Conservation (phyloP, 225 moss, liverwort and hornwort genomes). For the Bryoerythrophyllum caledonicum region DNA sequence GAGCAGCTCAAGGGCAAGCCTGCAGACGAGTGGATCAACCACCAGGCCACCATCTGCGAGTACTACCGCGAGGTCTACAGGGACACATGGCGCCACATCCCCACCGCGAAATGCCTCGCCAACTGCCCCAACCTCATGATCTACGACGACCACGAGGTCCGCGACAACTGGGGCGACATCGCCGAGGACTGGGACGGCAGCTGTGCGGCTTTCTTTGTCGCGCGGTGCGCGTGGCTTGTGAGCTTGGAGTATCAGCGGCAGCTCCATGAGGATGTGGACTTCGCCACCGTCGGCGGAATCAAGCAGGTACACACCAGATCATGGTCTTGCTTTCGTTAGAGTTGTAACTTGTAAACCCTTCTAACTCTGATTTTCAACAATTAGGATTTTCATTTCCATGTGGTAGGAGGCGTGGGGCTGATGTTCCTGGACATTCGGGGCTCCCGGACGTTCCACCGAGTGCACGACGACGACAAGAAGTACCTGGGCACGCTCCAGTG, state of each 20-base stretch:
- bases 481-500: conserved; percentile 78
- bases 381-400: conserved; percentile 92
- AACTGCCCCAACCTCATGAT: conserved; percentile 95
- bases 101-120: conserved; percentile 83
- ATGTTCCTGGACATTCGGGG: conserved; percentile 95
- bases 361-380: conserved; percentile 5
- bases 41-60: conserved; percentile 59
- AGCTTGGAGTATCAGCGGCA: conserved; percentile 92
- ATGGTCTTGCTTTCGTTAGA: background rate
- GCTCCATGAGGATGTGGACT: conserved; percentile 78
- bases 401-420: conserved; percentile 79
- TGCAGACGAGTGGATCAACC: conserved; percentile 47
- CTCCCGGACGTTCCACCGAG: conserved; percentile 84
- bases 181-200: conserved; percentile 53
- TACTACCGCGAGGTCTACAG: conserved; percentile 83
- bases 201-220: conserved; percentile 76
- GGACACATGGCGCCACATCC: conserved; percentile 82
- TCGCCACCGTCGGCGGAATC: conserved; percentile 46
- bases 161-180: conserved; percentile 92
- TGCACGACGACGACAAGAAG: conserved; percentile 37
- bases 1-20: conserved; percentile 34
- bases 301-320: conserved; percentile 49
- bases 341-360: conserved; percentile 1
- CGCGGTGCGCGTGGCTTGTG: conserved; percentile 82
- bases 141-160: conserved; percentile 95